phyloP scores from a whole-genome alignment of 116 monocot genomes.

The Papilionanthe hybrid region DNA sequence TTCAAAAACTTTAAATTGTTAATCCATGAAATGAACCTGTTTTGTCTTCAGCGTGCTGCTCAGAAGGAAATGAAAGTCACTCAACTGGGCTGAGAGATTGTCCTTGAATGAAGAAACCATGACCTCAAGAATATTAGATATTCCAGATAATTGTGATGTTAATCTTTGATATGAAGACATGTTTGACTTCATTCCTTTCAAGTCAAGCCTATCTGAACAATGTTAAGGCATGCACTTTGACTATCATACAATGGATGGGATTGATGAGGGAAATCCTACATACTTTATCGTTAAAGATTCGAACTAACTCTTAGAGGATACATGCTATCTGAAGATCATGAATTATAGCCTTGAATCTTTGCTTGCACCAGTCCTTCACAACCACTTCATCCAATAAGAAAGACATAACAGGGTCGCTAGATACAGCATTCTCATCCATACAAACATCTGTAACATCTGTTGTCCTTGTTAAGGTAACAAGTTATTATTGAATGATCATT shows the following conservation, averaged over 20 bases:
- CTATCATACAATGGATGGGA: conserved; percentile 1
- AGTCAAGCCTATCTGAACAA: conserved; percentile 39
- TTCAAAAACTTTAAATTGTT: background rate
- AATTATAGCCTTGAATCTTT: conserved; percentile 40
- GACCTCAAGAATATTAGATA: conserved; percentile 82
- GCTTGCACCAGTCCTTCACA: conserved; percentile 92
- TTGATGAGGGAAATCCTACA: background rate
- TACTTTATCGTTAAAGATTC: conserved; percentile 1
- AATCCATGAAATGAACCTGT: conserved; percentile 45
- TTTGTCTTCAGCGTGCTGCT: conserved; percentile 70
- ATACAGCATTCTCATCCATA: conserved; percentile 93
- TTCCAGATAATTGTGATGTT: conserved; percentile 44
- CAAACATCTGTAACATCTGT: conserved; percentile 93
- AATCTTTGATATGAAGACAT: conserved; percentile 44
- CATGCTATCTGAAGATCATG: conserved; percentile 52
- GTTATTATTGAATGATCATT: conserved; percentile 6
- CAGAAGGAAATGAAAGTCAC: conserved; percentile 64
- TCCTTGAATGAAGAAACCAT: conserved; percentile 68
- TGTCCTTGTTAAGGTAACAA: conserved; percentile 42
- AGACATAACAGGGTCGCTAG: conserved; percentile 86
- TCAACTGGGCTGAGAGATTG: conserved; percentile 38
- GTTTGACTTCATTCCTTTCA: conserved; percentile 42
- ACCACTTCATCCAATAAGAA: conserved; percentile 98
- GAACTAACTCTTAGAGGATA: conserved; percentile 40
- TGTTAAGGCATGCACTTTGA: conserved; percentile 30